These are phyloP conservation scores for Coriaria nepalensis DNA, from an alignment of 306 rosid genomes.

Conservation along the genomic window DNA sequence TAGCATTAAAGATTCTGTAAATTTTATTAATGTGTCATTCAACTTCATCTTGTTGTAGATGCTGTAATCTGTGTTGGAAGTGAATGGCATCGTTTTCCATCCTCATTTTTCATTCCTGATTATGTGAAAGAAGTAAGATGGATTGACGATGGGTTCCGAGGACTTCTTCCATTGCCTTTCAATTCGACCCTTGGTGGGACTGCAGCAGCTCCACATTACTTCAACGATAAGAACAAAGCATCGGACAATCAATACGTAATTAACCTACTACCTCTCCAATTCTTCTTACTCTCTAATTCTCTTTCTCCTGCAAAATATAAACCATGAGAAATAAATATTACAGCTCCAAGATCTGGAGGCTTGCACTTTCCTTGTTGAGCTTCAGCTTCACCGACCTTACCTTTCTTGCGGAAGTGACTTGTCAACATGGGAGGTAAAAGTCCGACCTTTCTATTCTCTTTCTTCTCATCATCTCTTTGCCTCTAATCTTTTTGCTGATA, in stretches of 20 bases:
- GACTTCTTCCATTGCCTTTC: conserved; percentile 87
- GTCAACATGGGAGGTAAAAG: conserved; percentile 75
- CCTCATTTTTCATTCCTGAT: conserved; percentile 78
- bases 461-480: conserved; percentile 1
- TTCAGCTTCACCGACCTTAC: conserved; percentile 77
- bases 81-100: conserved; percentile 95
- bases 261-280: background rate
- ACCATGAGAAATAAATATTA: background rate
- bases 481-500: background rate
- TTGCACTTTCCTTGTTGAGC: conserved; percentile 87
- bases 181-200: conserved; percentile 91
- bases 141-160: conserved; percentile 90
- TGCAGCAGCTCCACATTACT: conserved; percentile 74
- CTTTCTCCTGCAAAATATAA: conserved; percentile 1
- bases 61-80: conserved; percentile 85
- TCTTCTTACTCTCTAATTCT: too few relatives aligned
- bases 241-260: conserved; percentile 66
- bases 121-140: conserved; percentile 70
- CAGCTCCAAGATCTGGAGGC: conserved; percentile 63
- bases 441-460: background rate
- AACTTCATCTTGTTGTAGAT: conserved; percentile 19
- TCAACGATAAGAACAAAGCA: conserved; percentile 75
- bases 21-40: background rate
- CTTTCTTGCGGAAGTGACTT: conserved; percentile 69
- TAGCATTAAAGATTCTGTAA: background rate